These are phyloP conservation scores for Bacterosira constricta DNA, from an alignment of 108 stramenopile genomes.

Conservation along the genomic window DNA sequence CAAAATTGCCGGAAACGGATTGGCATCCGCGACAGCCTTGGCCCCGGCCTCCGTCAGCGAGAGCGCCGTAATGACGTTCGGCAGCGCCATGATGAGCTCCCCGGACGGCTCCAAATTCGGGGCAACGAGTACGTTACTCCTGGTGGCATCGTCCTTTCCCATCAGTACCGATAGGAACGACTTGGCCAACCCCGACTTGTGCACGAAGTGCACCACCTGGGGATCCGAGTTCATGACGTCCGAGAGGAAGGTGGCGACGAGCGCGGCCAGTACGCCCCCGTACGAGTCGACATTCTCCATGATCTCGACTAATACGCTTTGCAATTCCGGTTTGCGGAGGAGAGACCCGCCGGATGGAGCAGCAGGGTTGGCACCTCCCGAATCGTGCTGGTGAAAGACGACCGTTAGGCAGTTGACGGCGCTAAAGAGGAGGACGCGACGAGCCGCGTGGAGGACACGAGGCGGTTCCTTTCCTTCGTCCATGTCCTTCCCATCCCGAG, in stretches of 20 bases:
- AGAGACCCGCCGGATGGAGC: constrained; percentile 60
- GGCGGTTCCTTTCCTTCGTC: constrained; percentile 27
- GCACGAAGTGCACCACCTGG: constrained; percentile 81
- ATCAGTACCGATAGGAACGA: constrained; percentile 71
- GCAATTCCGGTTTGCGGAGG: constrained; percentile 68
- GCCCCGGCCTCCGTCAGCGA: constrained; percentile 89
- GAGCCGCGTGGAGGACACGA: constrained; percentile 51
- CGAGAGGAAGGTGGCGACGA: constrained; percentile 69
- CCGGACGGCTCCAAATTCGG: constrained; percentile 73
- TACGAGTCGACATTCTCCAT: constrained; percentile 67
- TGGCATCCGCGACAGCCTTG: constrained; percentile 62
- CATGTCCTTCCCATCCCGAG: neutral
- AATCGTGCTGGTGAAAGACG: constrained; percentile 79
- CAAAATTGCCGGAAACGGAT: constrained; percentile 88
- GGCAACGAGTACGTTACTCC: constrained; percentile 25
- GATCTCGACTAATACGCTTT: constrained; percentile 61
- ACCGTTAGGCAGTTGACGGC: constrained; percentile 84
- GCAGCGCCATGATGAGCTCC: constrained; percentile 90
- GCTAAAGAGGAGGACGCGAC: constrained; percentile 78
- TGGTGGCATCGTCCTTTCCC: constrained; percentile 29
- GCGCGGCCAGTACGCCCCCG: constrained; percentile 79
- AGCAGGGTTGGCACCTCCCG: constrained; percentile 26
- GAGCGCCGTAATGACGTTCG: constrained; percentile 87
- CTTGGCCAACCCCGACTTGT: constrained; percentile 75
- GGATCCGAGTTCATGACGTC: constrained; percentile 92